Base-by-base conservation (phyloP, 2,329 filamentous ascomycete species). In the Nemania diffusa region DNA sequence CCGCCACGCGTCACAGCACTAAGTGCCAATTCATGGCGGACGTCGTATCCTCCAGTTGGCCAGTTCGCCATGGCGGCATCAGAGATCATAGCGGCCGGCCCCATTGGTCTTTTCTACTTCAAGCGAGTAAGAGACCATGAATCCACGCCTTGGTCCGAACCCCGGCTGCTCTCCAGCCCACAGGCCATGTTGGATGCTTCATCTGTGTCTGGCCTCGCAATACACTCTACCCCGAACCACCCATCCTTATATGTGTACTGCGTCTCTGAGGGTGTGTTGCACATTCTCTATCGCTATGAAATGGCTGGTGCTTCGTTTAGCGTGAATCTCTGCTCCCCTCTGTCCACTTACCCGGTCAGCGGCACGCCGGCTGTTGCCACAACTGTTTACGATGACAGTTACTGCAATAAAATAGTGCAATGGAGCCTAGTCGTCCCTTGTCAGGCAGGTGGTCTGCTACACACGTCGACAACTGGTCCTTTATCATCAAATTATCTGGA, bases 401-500 rank as follows among this genome's bases (percentile, higher is more conserved):
- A n/a, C n/a, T n/a, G 9, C 15, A 1, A 17, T 22, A 15, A 26
- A 4, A 2, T 15, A 29, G n/a, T 57, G 52, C 40, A 51, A 62
- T 69, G 60, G 64, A 67, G 44, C 51, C 37, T 71, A 34, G 57
- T 70, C 57, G 65, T 72, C 51, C 67, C 71, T 59, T 68, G 62
- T 62, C 64, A 69, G 29, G 66, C 68, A 59, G 68, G 71, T 53
- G 71, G 71, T 50, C 60, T 72, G 22, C 55, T 71, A 62, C 63
- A 71, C 37, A 65, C 64, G 32, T 68, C 53, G 24, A 59, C 24
- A 59, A 52, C 1, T 29, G 27, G 34, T 11, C 1, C 44, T 57
- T 58, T 24, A 27, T 15, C 37, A 15, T 6, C 20, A 6, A 9
- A 3, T 37, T 24, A 15, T 29, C 6, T 56, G 24, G 22, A 34